phyloP scores from a whole-genome alignment of 1,284 basidiomycete genomes.

The Cryptococcus hybrid region DNA sequence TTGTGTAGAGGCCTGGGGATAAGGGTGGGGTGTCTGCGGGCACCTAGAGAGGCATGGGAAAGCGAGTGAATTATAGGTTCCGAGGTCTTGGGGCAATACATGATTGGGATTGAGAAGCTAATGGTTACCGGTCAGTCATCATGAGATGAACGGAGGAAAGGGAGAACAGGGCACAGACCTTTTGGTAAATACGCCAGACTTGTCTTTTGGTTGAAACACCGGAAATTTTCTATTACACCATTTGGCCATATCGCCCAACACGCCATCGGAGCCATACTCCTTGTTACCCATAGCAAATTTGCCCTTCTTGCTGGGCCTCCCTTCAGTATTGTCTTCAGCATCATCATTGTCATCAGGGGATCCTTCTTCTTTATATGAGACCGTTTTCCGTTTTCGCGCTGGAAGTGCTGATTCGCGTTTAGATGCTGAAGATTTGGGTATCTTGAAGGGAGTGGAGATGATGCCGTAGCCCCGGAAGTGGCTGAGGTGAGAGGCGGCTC shows the following conservation, averaged over 20 bases:
- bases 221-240: slow-evolving; percentile 69
- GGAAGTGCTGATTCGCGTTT: slow-evolving; percentile 61
- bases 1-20: slow-evolving; percentile 91
- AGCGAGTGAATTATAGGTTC: slow-evolving; percentile 63
- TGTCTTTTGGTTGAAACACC: slow-evolving; percentile 78
- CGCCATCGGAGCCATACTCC: slow-evolving; percentile 50
- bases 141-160: not conserved
- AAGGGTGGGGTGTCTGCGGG: slow-evolving; percentile 76
- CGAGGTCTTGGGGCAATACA: slow-evolving; percentile 71
- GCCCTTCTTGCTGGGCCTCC: slow-evolving; percentile 57
- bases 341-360: slow-evolving; percentile 58
- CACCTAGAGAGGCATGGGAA: slow-evolving; percentile 78
- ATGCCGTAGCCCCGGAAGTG: slow-evolving; percentile 47
- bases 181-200: slow-evolving; percentile 58
- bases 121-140: slow-evolving; percentile 1
- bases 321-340: slow-evolving; percentile 39
- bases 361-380: slow-evolving; percentile 67
- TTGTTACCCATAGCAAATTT: slow-evolving; percentile 52
- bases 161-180: slow-evolving; percentile 41
- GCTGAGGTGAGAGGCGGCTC: slow-evolving; percentile 38
- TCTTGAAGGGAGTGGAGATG: slow-evolving; percentile 68
- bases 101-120: slow-evolving; percentile 83
- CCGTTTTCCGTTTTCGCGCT: slow-evolving; percentile 73
- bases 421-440: slow-evolving; percentile 57
- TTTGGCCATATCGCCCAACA: slow-evolving; percentile 50